phyloP scores from a whole-genome alignment of 352 stramenopile genomes.

The Globisporangium ultimum region DNA sequence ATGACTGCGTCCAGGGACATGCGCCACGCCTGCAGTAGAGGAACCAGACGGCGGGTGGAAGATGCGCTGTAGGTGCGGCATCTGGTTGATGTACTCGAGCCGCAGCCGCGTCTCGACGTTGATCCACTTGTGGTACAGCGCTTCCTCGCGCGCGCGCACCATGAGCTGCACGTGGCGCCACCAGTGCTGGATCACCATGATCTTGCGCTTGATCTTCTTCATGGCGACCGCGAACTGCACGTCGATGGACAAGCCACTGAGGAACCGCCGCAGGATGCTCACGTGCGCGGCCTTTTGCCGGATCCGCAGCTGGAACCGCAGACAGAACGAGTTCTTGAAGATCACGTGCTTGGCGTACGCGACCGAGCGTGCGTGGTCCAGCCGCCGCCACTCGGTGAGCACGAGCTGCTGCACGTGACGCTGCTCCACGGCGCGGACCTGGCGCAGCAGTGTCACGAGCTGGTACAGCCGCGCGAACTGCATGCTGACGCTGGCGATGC shows the following conservation, averaged over 20 bases:
- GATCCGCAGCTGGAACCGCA: constrained; percentile 38
- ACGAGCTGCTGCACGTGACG: constrained; percentile 27
- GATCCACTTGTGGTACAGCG: constrained; percentile 53
- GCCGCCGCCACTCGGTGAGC: constrained; percentile 37
- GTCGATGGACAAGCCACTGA: constrained; percentile 49
- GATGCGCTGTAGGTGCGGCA: constrained; percentile 48
- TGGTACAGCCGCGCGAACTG: constrained; percentile 28
- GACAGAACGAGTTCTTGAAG: constrained; percentile 29
- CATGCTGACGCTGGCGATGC: constrained; percentile 34
- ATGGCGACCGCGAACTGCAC: constrained; percentile 65
- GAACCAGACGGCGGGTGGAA: constrained; percentile 32
- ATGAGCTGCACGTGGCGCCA: constrained; percentile 58
- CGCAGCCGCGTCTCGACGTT: constrained; percentile 39
- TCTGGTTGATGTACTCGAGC: constrained; percentile 46
- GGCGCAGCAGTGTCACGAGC: constrained; percentile 19
- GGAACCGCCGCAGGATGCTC: constrained; percentile 34
- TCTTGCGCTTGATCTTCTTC: constrained; percentile 47
- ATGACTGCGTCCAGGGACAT: background rate
- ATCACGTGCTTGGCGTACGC: constrained; percentile 33
- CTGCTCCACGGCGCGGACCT: constrained; percentile 22
- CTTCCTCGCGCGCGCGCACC: constrained; percentile 45
- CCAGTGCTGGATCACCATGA: constrained; percentile 57
- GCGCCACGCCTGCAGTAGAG: background rate
- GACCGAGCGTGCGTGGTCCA: constrained; percentile 20
- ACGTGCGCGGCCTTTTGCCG: constrained; percentile 29